Percentiles rank a stretch among this genome's conserved stretches.
Evolutionary conservation across 306 rosid genomes (phyloP).

Genomic region (Cicer pinnatifidum): DNA sequence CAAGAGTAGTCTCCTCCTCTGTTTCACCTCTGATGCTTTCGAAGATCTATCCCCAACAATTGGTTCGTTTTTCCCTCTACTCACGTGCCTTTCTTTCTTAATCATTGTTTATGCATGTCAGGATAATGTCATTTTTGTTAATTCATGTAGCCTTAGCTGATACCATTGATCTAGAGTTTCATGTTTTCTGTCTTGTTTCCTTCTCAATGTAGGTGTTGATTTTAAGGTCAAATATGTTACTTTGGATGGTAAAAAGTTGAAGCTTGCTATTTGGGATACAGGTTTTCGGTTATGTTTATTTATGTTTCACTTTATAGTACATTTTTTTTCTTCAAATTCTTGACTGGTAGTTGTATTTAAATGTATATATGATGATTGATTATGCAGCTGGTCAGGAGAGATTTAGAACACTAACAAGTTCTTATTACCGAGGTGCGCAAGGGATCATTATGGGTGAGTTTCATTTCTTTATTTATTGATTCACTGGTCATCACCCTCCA

Average conservation of each 20-base stretch:
- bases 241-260: slow-evolving; percentile 68
- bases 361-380: slow-evolving; percentile 36
- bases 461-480: slow-evolving; percentile 8
- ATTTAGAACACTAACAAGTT: slow-evolving; percentile 94
- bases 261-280: slow-evolving; percentile 91
- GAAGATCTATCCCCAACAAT: slow-evolving; percentile 94
- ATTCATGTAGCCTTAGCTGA: neutral
- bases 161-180: slow-evolving; percentile 17
- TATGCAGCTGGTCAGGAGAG: slow-evolving; percentile 96
- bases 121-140: slow-evolving; percentile 11
- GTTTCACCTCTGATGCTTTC: slow-evolving; percentile 78
- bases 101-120: slow-evolving; percentile 5
- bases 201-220: slow-evolving; percentile 69
- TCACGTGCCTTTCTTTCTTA: neutral
- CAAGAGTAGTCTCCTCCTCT: slow-evolving; percentile 89
- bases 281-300: slow-evolving; percentile 49
- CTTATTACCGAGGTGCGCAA: slow-evolving; percentile 95
- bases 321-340: neutral
- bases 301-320: neutral
- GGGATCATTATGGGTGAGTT: slow-evolving; percentile 90
- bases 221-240: slow-evolving; percentile 73
- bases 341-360: neutral
- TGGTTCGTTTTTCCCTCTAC: slow-evolving; percentile 47
- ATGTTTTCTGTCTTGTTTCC: slow-evolving; percentile 11
- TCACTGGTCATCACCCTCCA: neutral